Evolutionary conservation across 108 stramenopile genomes (phyloP).

Genomic region (Nitzschia inconspicua): DNA sequence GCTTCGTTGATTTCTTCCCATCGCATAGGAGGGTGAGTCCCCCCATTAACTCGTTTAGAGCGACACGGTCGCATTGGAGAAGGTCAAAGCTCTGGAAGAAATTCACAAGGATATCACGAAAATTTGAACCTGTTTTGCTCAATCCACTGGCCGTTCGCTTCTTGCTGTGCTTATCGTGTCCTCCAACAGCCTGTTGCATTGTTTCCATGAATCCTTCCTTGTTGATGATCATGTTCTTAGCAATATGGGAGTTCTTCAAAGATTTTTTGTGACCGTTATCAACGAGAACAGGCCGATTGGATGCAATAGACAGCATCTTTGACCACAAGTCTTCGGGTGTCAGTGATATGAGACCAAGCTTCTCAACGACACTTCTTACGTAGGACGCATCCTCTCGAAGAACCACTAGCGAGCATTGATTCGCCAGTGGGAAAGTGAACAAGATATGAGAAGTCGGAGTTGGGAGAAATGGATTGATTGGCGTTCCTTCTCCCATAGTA

Average conservation of each 20-base stretch:
- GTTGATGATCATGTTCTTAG: slow-evolving; percentile 44
- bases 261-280: slow-evolving; percentile 7
- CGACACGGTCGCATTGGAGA: slow-evolving; percentile 56
- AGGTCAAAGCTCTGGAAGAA: slow-evolving; percentile 85
- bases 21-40: slow-evolving; percentile 82
- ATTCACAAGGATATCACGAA: slow-evolving; percentile 55
- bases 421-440: slow-evolving; percentile 83
- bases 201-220: slow-evolving; percentile 62
- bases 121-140: slow-evolving; percentile 25
- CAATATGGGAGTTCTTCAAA: slow-evolving; percentile 10
- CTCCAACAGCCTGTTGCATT: slow-evolving; percentile 58
- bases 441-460: slow-evolving; percentile 50
- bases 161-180: slow-evolving; percentile 11
- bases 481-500: not conserved
- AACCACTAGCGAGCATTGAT: slow-evolving; percentile 72
- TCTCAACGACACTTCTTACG: slow-evolving; percentile 71
- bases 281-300: slow-evolving; percentile 12
- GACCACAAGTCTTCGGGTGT: slow-evolving; percentile 69
- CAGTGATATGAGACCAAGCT: slow-evolving; percentile 60
- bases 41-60: slow-evolving; percentile 85
- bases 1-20: slow-evolving; percentile 83
- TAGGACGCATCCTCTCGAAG: slow-evolving; percentile 81
- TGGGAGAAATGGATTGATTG: slow-evolving; percentile 2
- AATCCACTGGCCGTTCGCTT: slow-evolving; percentile 33
- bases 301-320: slow-evolving; percentile 24